phyloP scores from a whole-genome alignment of 2,329 filamentous ascomycete species.

The Lasiodiplodia theobromae region DNA sequence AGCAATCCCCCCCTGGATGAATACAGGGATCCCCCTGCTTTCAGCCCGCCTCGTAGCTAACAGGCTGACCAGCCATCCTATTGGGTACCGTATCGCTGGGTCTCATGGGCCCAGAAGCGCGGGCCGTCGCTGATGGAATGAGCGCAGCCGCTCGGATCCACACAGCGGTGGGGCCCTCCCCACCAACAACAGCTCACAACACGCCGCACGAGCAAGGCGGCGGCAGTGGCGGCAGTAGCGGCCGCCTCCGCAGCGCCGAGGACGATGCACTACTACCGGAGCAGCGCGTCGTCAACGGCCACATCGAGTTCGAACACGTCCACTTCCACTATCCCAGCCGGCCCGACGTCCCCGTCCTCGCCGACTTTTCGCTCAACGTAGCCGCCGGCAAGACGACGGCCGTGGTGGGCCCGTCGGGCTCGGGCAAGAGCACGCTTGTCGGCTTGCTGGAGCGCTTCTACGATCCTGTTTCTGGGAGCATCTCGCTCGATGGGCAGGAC shows the following conservation, averaged over 20 bases:
- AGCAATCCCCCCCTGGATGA: not conserved
- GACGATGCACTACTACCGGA: not conserved
- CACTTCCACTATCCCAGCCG: conserved; percentile 95
- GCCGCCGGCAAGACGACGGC: conserved; percentile 92
- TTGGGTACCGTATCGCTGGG: conserved; percentile 34
- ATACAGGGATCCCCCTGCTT: too few relatives aligned
- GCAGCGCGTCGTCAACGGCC: not conserved
- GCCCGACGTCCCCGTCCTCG: conserved; percentile 87
- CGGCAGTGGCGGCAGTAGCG: not conserved
- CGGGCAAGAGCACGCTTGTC: conserved; percentile 93
- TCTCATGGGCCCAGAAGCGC: conserved; percentile 68
- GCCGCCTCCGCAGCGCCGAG: too few relatives aligned
- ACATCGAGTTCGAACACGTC: conserved; percentile 78
- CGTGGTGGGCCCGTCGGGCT: conserved; percentile 91
- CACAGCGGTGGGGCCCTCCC: conserved; percentile 69
- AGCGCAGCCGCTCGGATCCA: conserved; percentile 91
- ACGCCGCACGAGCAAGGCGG: not conserved
- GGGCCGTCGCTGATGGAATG: conserved; percentile 83
- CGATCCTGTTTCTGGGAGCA: conserved; percentile 79
- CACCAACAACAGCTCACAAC: not conserved
- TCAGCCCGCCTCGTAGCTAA: not conserved
- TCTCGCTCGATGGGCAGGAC: conserved; percentile 83
- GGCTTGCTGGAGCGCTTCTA: conserved; percentile 95
- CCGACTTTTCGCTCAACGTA: conserved; percentile 78
- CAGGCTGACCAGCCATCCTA: not conserved